Evolutionary conservation across 1,284 basidiomycete genomes (phyloP).

Genomic region (Exobasidium cylindrosporum): DNA sequence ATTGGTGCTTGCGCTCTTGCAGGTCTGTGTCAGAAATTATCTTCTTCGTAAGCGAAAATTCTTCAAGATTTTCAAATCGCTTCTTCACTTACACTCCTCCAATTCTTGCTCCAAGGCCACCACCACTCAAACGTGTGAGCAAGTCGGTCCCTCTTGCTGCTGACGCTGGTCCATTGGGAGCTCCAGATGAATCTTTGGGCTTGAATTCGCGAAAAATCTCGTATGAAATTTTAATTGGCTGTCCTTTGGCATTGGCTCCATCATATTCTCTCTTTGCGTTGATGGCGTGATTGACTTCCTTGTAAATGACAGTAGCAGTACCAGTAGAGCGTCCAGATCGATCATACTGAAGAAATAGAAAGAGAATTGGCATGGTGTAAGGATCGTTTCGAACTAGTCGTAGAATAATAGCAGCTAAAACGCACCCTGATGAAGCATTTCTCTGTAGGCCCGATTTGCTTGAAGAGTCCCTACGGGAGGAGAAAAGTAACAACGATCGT

Average conservation of each 20-base stretch:
- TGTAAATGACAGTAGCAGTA: constrained; percentile 76
- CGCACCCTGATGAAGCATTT: constrained; percentile 5
- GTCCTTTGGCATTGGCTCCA: constrained; percentile 79
- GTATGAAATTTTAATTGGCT: constrained; percentile 39
- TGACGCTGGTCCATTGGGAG: constrained; percentile 5
- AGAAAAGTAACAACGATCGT: no score
- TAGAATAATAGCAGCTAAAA: constrained; percentile 56
- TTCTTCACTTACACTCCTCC: not conserved
- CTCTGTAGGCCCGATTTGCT: not conserved
- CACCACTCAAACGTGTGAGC: constrained; percentile 26
- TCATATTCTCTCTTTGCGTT: constrained; percentile 81
- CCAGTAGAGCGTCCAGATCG: constrained; percentile 89
- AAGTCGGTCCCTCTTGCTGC: constrained; percentile 16
- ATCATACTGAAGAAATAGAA: constrained; percentile 68
- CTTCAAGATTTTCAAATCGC: no score
- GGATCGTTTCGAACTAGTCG: no score
- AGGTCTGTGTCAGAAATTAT: no score
- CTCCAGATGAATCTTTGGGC: constrained; percentile 27
- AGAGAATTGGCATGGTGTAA: not conserved
- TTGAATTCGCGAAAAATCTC: not conserved
- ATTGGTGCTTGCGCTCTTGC: not conserved
- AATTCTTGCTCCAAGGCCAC: constrained; percentile 3
- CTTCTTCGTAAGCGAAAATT: no score
- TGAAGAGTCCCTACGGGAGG: not conserved
- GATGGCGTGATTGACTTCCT: constrained; percentile 73